A percentile compares a stretch with the other conserved stretches of the same genome.
Conservation (phyloP, 139 green algal genomes). For the Chlorella sp. region DNA sequence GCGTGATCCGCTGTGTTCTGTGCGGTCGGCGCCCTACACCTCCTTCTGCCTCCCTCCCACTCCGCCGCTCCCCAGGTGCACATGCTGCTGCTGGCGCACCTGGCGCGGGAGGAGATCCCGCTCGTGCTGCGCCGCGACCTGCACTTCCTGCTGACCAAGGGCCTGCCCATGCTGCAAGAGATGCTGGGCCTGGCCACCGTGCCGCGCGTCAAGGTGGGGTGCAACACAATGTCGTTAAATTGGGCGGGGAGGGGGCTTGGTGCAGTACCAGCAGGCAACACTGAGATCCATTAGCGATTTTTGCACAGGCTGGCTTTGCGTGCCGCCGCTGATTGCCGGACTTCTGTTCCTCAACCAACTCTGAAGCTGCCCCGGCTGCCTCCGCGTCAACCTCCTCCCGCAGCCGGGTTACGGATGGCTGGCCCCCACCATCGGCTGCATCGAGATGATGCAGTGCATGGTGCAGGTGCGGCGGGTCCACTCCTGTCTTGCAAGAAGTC, state of each 20-base stretch:
- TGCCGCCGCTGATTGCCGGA: too few species aligned
- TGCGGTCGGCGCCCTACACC: background rate
- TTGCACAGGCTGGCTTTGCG: too few species aligned
- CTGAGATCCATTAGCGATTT: too few species aligned
- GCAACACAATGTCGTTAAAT: background rate
- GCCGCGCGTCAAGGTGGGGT: slow-evolving; percentile 10
- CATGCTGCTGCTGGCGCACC: slow-evolving; percentile 85
- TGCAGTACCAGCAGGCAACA: background rate
- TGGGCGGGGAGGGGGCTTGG: background rate
- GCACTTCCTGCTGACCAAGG: slow-evolving; percentile 75
- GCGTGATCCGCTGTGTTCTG: too few species aligned
- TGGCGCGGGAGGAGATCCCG: slow-evolving; percentile 70
- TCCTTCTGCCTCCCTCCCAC: background rate
- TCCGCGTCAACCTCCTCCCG: background rate
- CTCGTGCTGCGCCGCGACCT: slow-evolving; percentile 66
- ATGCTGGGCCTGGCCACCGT: slow-evolving; percentile 79
- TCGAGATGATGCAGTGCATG: slow-evolving; percentile 90
- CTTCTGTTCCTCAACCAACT: too few species aligned
- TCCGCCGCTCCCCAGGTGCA: slow-evolving; percentile 64
- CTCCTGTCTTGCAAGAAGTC: too few species aligned
- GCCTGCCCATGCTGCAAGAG: slow-evolving; percentile 78
- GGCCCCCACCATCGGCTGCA: slow-evolving; percentile 67
- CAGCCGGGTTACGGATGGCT: slow-evolving; percentile 74
- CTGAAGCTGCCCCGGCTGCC: background rate
- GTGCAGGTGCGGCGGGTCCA: slow-evolving; percentile 50